phyloP scores from a whole-genome alignment of 2,329 filamentous ascomycete genomes.

The Fusarium sp. region DNA sequence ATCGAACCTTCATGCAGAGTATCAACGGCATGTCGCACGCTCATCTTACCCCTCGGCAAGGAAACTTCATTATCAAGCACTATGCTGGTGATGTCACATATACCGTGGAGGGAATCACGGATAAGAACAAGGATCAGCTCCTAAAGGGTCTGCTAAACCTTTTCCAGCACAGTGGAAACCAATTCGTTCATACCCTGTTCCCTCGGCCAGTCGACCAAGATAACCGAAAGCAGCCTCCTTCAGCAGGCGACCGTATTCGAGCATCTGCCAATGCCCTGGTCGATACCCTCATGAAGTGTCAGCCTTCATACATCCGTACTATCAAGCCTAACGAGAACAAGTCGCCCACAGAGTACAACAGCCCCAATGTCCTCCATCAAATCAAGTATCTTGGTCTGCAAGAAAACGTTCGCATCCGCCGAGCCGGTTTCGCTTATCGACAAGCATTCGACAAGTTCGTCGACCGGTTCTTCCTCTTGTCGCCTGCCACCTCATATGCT shows the following conservation, averaged over 20 bases:
- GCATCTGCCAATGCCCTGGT: slow-evolving; percentile 95
- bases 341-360: slow-evolving; percentile 92
- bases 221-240: slow-evolving; percentile 93
- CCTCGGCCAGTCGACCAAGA: slow-evolving; percentile 95
- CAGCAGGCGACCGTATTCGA: slow-evolving; percentile 96
- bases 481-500: slow-evolving; percentile 94
- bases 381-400: slow-evolving; percentile 99
- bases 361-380: slow-evolving; percentile 93
- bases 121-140: slow-evolving; percentile 99
- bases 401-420: slow-evolving; percentile 97
- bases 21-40: slow-evolving; percentile 92
- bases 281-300: slow-evolving; percentile 95
- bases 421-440: slow-evolving; percentile 96
- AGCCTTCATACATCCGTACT: slow-evolving; percentile 97
- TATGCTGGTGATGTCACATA: slow-evolving; percentile 98
- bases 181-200: slow-evolving; percentile 90
- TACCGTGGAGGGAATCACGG: slow-evolving; percentile 95
- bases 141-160: slow-evolving; percentile 94
- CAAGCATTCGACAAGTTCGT: slow-evolving; percentile 99
- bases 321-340: slow-evolving; percentile 99
- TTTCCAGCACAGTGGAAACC: slow-evolving; percentile 86
- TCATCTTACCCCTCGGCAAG: slow-evolving; percentile 92
- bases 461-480: slow-evolving; percentile 95
- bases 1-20: slow-evolving; percentile 95
- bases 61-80: slow-evolving; percentile 98